Evolutionary conservation across 352 stramenopile species (phyloP), one percentile per base, ranked within the genome.

Genomic region (Phytophthora podocarpi): DNA sequence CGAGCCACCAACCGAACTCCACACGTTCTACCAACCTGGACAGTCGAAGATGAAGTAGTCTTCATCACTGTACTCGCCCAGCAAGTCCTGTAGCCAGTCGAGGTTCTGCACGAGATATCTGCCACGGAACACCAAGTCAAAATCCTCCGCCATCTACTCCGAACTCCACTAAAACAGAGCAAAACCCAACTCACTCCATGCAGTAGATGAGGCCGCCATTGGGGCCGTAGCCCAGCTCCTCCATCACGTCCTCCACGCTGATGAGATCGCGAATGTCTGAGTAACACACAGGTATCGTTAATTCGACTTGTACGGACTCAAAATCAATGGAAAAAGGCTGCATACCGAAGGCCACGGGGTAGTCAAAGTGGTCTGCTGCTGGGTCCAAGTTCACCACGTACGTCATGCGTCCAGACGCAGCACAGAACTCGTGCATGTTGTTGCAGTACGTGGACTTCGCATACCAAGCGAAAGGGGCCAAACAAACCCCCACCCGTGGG

Each of bases 41-140:
- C 98, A 98, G 80, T 99, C 98, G 45, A 99, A 98, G 41, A 99
- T 91, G 36, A 99, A 91, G 78, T 99, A 99, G 60, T 98, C 90
- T 67, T 96, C 89, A 50, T 97, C 91, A 43, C 80, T 90, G 63
- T 97, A 97, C 53, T 93, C 80, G 35, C 84, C 75, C 6, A 99
- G 75, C 46, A 97, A 67, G 42, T 98, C 91, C 60, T 97, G 82
- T 18, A 99, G 83, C 89, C 97, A 99, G 60, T 98, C 88, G 21
- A 99, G 71, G 59, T 99, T 98, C 64, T 99, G 78, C 10, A 93
- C 78, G 8, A 96, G 72, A 63, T 96, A 95, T 40, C 86, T 95
- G 53, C 28, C 15, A 53, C 5, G 12, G 47, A 68, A 18, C 1
- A 16, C 11, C 11, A 40, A 24, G 26, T 70, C 26, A 70, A 41